phyloP scores from a whole-genome alignment of 2,329 filamentous ascomycete genomes.

The Ophiostoma perfectum region DNA sequence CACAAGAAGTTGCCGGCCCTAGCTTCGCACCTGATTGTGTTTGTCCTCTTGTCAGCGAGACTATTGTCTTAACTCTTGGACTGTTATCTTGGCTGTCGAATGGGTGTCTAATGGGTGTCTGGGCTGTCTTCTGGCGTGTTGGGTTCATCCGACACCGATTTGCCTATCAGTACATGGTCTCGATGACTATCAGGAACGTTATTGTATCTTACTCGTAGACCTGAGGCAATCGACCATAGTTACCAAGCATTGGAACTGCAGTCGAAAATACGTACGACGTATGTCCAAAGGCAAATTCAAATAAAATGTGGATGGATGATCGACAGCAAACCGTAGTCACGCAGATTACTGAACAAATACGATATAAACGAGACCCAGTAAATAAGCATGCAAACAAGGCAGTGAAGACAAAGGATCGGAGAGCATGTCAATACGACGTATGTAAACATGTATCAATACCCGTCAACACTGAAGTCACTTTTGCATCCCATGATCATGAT shows the following conservation, averaged over 20 bases:
- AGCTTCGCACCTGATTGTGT: background rate
- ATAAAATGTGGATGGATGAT: background rate
- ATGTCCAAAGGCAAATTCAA: background rate
- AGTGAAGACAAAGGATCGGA: background rate
- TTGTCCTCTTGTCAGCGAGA: background rate
- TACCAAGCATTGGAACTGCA: too few relatives aligned
- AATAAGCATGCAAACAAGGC: constrained; percentile 11
- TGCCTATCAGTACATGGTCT: background rate
- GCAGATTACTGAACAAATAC: constrained; percentile 6
- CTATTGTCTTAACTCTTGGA: background rate
- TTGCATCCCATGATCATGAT: background rate
- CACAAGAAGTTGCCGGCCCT: constrained; percentile 4
- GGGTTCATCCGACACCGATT: background rate
- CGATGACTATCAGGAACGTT: background rate
- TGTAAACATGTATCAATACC: background rate
- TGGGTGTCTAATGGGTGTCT: too few relatives aligned
- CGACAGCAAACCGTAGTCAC: background rate
- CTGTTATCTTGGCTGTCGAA: background rate
- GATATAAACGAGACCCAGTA: constrained; percentile 7
- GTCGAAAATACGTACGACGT: too few relatives aligned
- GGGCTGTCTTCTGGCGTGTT: background rate
- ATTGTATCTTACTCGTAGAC: too few relatives aligned
- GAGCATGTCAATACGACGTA: background rate
- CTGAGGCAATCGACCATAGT: too few relatives aligned
- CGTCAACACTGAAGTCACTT: background rate